Evolutionary conservation across 2,329 filamentous ascomycete genomes (phyloP).

Genomic region (Pseudogymnoascus sp.): DNA sequence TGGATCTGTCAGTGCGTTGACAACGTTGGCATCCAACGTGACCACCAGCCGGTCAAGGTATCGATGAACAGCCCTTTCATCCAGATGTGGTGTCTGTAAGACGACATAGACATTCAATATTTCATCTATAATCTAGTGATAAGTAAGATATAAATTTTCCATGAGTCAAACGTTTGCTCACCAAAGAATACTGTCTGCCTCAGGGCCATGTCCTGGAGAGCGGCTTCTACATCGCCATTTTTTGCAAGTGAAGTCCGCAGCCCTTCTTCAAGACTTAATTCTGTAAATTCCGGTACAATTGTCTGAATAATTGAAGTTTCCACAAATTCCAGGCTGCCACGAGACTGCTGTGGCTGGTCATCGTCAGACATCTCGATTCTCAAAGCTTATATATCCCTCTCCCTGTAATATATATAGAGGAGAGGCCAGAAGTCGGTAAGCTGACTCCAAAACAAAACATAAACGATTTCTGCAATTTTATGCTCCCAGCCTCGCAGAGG

Average conservation of each 20-base stretch:
- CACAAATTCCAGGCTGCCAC: constrained; percentile 40
- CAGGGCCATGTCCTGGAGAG: constrained; percentile 49
- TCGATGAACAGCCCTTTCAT: constrained; percentile 47
- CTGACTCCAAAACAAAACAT: constrained; percentile 5
- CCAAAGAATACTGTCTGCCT: constrained; percentile 65
- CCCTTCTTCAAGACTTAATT: constrained; percentile 45
- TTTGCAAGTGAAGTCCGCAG: constrained; percentile 35
- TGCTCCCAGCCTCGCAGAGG: not conserved
- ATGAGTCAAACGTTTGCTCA: constrained; percentile 35
- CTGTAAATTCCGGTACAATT: constrained; percentile 49
- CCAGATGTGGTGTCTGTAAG: constrained; percentile 54
- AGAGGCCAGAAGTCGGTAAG: constrained; percentile 13
- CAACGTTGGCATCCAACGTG: constrained; percentile 57
- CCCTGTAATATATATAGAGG: constrained; percentile 13
- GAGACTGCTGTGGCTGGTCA: constrained; percentile 26
- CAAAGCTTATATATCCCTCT: constrained; percentile 11
- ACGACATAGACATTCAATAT: constrained; percentile 60
- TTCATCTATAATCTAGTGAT: constrained; percentile 58
- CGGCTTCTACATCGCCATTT: constrained; percentile 15
- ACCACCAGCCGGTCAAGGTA: constrained; percentile 57
- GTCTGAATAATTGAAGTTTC: constrained; percentile 53
- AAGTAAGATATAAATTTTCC: constrained; percentile 36
- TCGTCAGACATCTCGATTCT: constrained; percentile 23
- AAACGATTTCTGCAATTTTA: not conserved
- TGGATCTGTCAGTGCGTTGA: constrained; percentile 40